Percentiles rank a stretch among this genome's conserved stretches.
These are phyloP conservation scores for Xylariales sp. DNA, from an alignment of 2,329 filamentous ascomycete genomes.

Conservation along the genomic window DNA sequence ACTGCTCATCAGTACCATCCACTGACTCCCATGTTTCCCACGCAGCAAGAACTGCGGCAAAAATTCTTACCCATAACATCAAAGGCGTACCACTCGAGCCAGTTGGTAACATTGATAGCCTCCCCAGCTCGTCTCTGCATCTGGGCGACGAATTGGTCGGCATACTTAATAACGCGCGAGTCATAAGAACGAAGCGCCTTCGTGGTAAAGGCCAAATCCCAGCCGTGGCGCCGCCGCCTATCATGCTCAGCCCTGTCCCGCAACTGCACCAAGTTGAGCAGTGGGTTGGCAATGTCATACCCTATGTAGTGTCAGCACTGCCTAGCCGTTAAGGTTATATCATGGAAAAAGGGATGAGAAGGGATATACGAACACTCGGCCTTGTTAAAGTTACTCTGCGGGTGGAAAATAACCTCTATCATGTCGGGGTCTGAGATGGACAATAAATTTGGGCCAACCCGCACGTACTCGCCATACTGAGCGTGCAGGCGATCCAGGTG, in stretches of 20 bases:
- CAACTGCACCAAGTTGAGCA: conserved; percentile 35
- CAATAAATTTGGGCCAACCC: conserved; percentile 36
- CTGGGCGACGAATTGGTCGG: conserved; percentile 36
- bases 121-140: conserved; percentile 32
- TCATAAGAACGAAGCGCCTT: conserved; percentile 38
- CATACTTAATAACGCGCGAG: conserved; percentile 36
- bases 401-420: conserved; percentile 32
- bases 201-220: conserved; percentile 39
- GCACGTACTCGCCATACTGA: conserved; percentile 38
- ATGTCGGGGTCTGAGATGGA: conserved; percentile 38
- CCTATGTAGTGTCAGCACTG: conserved; percentile 25
- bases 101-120: conserved; percentile 33
- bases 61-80: conserved; percentile 40
- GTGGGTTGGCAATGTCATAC: conserved; percentile 39
- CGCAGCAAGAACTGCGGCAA: not conserved
- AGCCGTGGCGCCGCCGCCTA: conserved; percentile 36
- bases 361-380: conserved; percentile 34
- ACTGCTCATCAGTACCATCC: conserved; percentile 1
- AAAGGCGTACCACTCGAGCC: conserved; percentile 39
- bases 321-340: not conserved
- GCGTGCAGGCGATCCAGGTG: conserved; percentile 35
- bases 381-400: conserved; percentile 36
- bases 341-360: not conserved
- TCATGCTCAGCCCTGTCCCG: conserved; percentile 35
- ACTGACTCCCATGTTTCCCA: not conserved